These are phyloP conservation scores for Cryptococcus depauperatus DNA, from an alignment of 1,284 basidiomycete genomes.

Conservation along the genomic window DNA sequence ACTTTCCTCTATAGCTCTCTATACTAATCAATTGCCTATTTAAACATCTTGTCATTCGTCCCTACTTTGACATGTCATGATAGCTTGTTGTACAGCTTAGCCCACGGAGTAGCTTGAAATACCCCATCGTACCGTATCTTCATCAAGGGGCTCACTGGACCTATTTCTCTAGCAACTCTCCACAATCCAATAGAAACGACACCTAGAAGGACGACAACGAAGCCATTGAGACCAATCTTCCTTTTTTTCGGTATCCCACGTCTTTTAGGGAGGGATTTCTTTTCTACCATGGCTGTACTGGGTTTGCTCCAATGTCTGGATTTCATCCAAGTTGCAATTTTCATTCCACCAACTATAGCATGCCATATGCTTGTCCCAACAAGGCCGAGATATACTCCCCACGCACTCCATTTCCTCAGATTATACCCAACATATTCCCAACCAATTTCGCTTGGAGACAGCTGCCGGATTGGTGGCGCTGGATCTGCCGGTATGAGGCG, in stretches of 20 bases:
- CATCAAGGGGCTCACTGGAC: slow-evolving; percentile 15
- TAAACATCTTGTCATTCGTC: too few relatives aligned
- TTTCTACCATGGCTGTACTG: not conserved
- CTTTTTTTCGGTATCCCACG: slow-evolving; percentile 5
- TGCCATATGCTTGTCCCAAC: slow-evolving; percentile 25
- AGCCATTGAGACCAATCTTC: slow-evolving; percentile 18
- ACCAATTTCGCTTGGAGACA: slow-evolving; percentile 35
- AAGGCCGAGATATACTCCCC: slow-evolving; percentile 19
- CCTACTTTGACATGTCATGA: not conserved
- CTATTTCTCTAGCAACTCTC: slow-evolving; percentile 24
- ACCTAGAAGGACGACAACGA: slow-evolving; percentile 22
- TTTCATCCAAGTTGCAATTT: slow-evolving; percentile 30
- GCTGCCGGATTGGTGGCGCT: slow-evolving; percentile 21
- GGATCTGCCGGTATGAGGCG: slow-evolving; percentile 28
- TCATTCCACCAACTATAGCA: slow-evolving; percentile 28
- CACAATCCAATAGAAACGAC: slow-evolving; percentile 26
- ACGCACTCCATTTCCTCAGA: slow-evolving; percentile 15
- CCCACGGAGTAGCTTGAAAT: slow-evolving; percentile 20
- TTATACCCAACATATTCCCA: slow-evolving; percentile 39
- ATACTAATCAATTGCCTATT: too few relatives aligned
- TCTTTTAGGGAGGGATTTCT: not conserved
- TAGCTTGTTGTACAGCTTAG: not conserved
- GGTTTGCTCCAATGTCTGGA: not conserved
- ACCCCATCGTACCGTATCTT: slow-evolving; percentile 29
- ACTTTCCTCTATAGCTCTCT: too few relatives aligned